Evolutionary conservation across 1,284 basidiomycete genomes (phyloP).

Genomic region (Coriolopsis trogii): DNA sequence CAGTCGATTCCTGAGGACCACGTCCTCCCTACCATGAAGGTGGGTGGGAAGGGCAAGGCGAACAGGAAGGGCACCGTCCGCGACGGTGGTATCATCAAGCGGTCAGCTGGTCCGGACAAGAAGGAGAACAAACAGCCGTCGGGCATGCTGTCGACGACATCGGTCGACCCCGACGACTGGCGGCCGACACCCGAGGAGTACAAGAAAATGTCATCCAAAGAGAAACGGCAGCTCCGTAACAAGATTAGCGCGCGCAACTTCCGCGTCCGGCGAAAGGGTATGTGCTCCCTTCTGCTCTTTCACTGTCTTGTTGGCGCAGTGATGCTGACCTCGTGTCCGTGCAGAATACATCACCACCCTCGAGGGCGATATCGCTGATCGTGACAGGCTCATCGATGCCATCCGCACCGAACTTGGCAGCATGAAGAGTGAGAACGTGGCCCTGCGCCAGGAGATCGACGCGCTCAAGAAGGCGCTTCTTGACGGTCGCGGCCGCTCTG

Average conservation of each 20-base stretch:
- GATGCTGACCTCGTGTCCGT: constrained; percentile 2
- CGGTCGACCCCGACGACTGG: constrained; percentile 70
- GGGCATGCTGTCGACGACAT: constrained; percentile 46
- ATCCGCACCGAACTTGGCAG: constrained; percentile 86
- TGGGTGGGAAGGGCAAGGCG: constrained; percentile 62
- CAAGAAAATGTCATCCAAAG: constrained; percentile 93
- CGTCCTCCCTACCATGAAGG: constrained; percentile 47
- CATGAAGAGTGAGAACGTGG: constrained; percentile 81
- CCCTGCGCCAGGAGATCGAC: constrained; percentile 83
- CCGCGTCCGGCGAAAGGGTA: constrained; percentile 89
- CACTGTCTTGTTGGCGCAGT: neutral
- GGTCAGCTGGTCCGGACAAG: constrained; percentile 43
- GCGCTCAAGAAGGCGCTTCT: constrained; percentile 82
- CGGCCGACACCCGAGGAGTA: constrained; percentile 90
- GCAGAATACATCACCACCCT: constrained; percentile 93
- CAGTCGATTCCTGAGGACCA: constrained; percentile 22
- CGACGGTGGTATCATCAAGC: constrained; percentile 73
- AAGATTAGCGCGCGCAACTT: constrained; percentile 98
- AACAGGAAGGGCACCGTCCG: constrained; percentile 69
- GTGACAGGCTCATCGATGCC: constrained; percentile 88
- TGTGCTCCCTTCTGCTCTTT: constrained; percentile 26
- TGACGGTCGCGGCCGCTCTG: constrained; percentile 51
- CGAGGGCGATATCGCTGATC: constrained; percentile 91
- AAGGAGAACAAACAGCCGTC: constrained; percentile 36
- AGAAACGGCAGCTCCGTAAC: constrained; percentile 95